These are phyloP conservation scores for Fraxinus pennsylvanica DNA, from an alignment of 257 asterid species.

Conservation along the genomic window DNA sequence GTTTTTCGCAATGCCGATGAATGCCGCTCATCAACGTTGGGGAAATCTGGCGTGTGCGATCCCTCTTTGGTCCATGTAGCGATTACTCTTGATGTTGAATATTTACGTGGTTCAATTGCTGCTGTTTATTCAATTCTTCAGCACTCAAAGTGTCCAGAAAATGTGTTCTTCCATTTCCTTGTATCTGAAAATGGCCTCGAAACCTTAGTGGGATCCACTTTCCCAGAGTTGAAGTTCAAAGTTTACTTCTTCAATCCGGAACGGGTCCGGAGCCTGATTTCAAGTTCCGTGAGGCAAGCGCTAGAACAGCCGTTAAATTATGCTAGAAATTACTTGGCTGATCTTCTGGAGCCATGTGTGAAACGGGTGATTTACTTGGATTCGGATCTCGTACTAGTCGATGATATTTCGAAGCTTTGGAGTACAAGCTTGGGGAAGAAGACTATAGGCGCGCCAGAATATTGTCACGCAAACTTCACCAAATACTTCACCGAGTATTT, in stretches of 20 bases:
- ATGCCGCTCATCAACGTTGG: constrained; percentile 42
- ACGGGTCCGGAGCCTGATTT: constrained; percentile 72
- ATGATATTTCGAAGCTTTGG: constrained; percentile 82
- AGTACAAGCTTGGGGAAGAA: constrained; percentile 50
- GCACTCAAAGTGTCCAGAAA: constrained; percentile 78
- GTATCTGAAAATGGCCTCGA: constrained; percentile 70
- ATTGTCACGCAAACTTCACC: constrained; percentile 87
- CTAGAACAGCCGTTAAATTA: constrained; percentile 87
- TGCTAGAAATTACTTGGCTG: constrained; percentile 81
- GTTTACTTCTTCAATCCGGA: constrained; percentile 87
- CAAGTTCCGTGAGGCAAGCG: constrained; percentile 83
- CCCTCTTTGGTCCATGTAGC: constrained; percentile 87
- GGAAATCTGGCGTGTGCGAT: constrained; percentile 53
- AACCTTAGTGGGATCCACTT: constrained; percentile 69
- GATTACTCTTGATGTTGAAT: constrained; percentile 79
- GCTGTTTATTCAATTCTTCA: constrained; percentile 87
- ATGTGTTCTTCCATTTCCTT: constrained; percentile 77
- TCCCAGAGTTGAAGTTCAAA: constrained; percentile 76
- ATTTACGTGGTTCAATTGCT: constrained; percentile 88
- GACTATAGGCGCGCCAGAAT: constrained; percentile 93
- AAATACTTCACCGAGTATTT: constrained; percentile 72
- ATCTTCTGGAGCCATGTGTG: constrained; percentile 78
- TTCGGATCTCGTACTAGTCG: constrained; percentile 86
- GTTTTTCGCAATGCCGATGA: constrained; percentile 62
- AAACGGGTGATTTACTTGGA: constrained; percentile 76